Conservation (phyloP, 2,329 filamentous ascomycete species). For the Catunica adiposa region DNA sequence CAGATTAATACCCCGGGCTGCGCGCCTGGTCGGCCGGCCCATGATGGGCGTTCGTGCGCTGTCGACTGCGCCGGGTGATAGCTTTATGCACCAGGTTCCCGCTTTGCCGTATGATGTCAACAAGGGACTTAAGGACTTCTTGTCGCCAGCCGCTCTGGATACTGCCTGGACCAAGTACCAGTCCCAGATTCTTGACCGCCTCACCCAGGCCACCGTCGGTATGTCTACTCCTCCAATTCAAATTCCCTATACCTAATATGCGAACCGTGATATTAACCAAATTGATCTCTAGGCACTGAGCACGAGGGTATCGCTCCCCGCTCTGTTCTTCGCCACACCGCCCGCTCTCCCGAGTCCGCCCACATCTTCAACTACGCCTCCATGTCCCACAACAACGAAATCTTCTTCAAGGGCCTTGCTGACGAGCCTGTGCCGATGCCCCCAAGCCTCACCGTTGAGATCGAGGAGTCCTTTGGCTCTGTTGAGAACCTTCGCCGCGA, state of each 20-base stretch:
- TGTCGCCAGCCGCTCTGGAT: slow-evolving; percentile 52
- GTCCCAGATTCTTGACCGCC: slow-evolving; percentile 50
- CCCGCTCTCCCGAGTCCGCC: slow-evolving; percentile 62
- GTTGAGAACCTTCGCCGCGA: slow-evolving; percentile 67
- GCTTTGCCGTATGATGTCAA: slow-evolving; percentile 28
- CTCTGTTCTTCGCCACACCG: slow-evolving; percentile 55
- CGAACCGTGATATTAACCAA: slow-evolving; percentile 4
- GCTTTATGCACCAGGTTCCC: slow-evolving; percentile 29
- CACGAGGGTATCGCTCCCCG: slow-evolving; percentile 45
- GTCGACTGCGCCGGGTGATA: slow-evolving; percentile 27
- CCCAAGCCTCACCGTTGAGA: slow-evolving; percentile 35
- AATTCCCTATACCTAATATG: background rate
- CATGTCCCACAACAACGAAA: slow-evolving; percentile 82
- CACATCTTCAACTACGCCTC: slow-evolving; percentile 89
- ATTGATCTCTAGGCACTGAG: slow-evolving; percentile 36
- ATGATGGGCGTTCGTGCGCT: slow-evolving; percentile 24
- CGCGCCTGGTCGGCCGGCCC: slow-evolving; percentile 18
- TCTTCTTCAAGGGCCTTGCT: slow-evolving; percentile 52
- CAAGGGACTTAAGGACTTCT: slow-evolving; percentile 48
- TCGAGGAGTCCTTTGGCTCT: slow-evolving; percentile 61
- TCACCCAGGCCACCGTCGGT: slow-evolving; percentile 63
- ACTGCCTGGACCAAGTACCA: slow-evolving; percentile 78
- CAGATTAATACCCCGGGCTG: slow-evolving; percentile 33
- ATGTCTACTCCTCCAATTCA: slow-evolving; percentile 20
- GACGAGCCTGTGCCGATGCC: slow-evolving; percentile 36